Conservation (phyloP, 306 rosid species). For the barrel medic (Medicago truncatula) region MtrunA17r5.0-ANR NC_053042.1:53799001-53799500, state of each 20-base stretch:
- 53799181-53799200: slow-evolving; percentile 77
- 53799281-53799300: slow-evolving; percentile 85
- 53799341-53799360: slow-evolving; percentile 86
- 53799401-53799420: slow-evolving; percentile 56
- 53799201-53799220: slow-evolving; percentile 85
- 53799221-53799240: slow-evolving; percentile 75
- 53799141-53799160: slow-evolving; percentile 67
- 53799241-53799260: slow-evolving; percentile 67
- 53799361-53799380: slow-evolving; percentile 82
- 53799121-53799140: slow-evolving; percentile 61
- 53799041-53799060: slow-evolving; percentile 71
- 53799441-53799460: slow-evolving; percentile 87
- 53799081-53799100: slow-evolving; percentile 73
- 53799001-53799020: slow-evolving; percentile 58
- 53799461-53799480: slow-evolving; percentile 65
- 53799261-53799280: slow-evolving; percentile 73
- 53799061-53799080: slow-evolving; percentile 72
- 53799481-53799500: slow-evolving; percentile 86
- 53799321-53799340: slow-evolving; percentile 79
- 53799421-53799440: slow-evolving; percentile 82
- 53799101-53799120: slow-evolving; percentile 88
- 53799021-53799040: slow-evolving; percentile 52
- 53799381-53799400: slow-evolving; percentile 62
- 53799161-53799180: slow-evolving; percentile 71
- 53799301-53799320: slow-evolving; percentile 81